Base-by-base conservation (phyloP, 176 grass and related monocot genomes). In the Oryza coarctata region DNA sequence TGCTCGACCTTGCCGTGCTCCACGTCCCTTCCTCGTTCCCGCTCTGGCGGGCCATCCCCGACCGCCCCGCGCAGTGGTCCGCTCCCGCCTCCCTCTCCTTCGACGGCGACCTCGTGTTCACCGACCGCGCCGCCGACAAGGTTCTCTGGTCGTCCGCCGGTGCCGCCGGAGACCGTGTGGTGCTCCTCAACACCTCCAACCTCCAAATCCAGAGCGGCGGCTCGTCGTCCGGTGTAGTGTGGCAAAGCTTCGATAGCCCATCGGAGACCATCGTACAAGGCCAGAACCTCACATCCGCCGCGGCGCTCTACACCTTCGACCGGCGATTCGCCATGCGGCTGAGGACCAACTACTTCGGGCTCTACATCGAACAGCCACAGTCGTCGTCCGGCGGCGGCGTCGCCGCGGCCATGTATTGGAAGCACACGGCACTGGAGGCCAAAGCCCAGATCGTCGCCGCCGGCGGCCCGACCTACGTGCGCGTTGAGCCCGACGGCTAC, bases 231-330 rank as follows among this genome's bases (percentile, higher is more conserved):
- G 3, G 40, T 8, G 76, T 85, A 5, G 70, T 84, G 69, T 98
- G 96, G 96, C 92, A 91, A 27, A 95, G 96, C 85, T 98, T 98
- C 81, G 90, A 95, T 71, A 60, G 81, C 82, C 93, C 96, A 67
- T 83, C 87, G 7, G 87, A 95, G 57, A 98, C 96, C 66, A 91
- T 98, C 33, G 93, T 98, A 14, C 92, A 98, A 71, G 81, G 75
- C 28, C 96, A 98, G 78, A 98, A 93, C 90, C 82, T 98, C 55
- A 95, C 88, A 63, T 90, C 96, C 12, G 63, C 20, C 8, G 85
- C 89, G 39, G 68, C 85, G 45, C 84, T 98, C 20, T 13, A 68
- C 62, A 82, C 90, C 49, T 7, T 18, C n/a, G 86, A 95, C 84
- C 89, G 80, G 31, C 87, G 84, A 26, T 98, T 90, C 28, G 77